These are phyloP conservation scores for Solanum chacoense DNA, from an alignment of 305 asterid genomes.

Conservation along the genomic window DNA sequence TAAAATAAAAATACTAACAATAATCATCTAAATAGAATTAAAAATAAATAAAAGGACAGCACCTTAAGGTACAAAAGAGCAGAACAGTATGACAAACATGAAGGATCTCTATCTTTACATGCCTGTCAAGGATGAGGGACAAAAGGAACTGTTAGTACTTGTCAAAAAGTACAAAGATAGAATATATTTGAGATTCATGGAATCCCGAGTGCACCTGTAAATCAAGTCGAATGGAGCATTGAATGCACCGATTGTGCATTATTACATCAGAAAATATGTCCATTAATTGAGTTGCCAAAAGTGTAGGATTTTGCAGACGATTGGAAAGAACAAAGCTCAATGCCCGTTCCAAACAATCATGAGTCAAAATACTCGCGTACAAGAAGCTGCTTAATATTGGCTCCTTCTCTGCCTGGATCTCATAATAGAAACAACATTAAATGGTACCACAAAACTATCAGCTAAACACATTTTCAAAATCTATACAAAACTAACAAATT, in stretches of 20 bases:
- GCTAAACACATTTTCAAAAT: neutral
- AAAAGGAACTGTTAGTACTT: neutral
- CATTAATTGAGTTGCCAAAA: slow-evolving; percentile 31
- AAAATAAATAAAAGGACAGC: neutral
- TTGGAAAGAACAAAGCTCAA: slow-evolving; percentile 34
- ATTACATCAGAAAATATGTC: slow-evolving; percentile 33
- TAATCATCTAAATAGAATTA: neutral
- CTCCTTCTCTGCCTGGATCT: slow-evolving; percentile 35
- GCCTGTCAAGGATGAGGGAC: slow-evolving; percentile 15
- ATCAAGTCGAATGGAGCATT: slow-evolving; percentile 34
- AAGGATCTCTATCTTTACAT: slow-evolving; percentile 35
- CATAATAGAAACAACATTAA: neutral
- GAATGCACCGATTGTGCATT: slow-evolving; percentile 25
- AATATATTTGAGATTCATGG: neutral
- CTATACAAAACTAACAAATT: neutral
- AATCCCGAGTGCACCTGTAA: slow-evolving; percentile 15
- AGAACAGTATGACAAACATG: slow-evolving; percentile 36
- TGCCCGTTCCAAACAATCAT: slow-evolving; percentile 32
- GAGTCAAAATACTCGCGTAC: slow-evolving; percentile 32
- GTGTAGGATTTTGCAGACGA: slow-evolving; percentile 34
- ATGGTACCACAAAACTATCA: neutral
- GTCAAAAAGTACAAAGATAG: neutral
- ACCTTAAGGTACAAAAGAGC: slow-evolving; percentile 39
- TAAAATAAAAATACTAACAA: neutral
- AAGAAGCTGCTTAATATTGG: slow-evolving; percentile 41